phyloP scores from a whole-genome alignment of 176 grass and related monocot species.

The Dactylis glomerata region DNA sequence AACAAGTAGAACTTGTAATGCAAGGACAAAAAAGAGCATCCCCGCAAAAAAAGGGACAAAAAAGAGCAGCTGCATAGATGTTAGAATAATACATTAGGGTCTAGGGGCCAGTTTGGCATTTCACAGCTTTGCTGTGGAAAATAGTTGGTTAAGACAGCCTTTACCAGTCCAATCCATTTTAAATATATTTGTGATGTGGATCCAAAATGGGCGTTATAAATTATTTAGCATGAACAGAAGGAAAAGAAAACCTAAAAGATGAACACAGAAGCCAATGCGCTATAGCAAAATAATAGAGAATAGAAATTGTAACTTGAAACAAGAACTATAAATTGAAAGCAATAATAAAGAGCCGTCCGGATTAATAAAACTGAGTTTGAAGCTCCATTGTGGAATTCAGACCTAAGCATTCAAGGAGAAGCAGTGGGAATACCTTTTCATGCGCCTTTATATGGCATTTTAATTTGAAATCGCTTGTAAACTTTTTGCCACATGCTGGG shows the following conservation, averaged over 20 bases:
- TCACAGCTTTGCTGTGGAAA: not conserved
- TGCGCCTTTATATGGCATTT: conserved; percentile 68
- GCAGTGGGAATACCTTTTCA: conserved; percentile 98
- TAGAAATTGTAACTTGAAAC: no score
- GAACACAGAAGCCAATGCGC: not conserved
- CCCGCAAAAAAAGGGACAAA: no score
- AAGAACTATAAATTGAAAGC: no score
- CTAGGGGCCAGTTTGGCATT: not conserved
- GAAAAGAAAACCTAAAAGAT: not conserved
- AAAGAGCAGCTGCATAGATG: not conserved
- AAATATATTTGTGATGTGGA: not conserved
- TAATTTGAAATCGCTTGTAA: conserved; percentile 81
- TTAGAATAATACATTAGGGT: not conserved
- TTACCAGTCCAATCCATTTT: not conserved
- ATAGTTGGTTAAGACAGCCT: not conserved
- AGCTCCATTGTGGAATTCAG: no score
- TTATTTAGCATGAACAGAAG: not conserved
- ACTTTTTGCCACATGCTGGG: conserved; percentile 75
- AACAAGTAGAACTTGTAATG: not conserved
- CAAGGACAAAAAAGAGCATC: not conserved
- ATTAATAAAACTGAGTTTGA: no score
- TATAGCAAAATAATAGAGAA: not conserved
- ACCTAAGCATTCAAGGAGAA: no score
- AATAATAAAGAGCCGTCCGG: no score
- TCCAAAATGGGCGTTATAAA: not conserved